Conservation (phyloP, 768 basidiomycete genomes). For the Termitomyces sp. region DNA sequence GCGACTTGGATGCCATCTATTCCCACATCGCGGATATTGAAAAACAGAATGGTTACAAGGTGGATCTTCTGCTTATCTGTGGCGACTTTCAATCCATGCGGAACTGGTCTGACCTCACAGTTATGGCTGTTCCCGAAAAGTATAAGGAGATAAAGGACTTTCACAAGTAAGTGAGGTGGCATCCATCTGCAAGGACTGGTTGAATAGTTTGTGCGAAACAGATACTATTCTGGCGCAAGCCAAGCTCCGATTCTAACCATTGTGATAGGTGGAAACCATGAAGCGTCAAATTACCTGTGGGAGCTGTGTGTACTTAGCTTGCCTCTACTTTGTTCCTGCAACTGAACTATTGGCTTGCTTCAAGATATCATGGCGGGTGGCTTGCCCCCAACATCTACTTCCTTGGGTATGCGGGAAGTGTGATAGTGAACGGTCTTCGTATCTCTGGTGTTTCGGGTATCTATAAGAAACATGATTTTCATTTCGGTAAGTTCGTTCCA, state of each 20-base stretch:
- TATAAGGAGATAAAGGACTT: conserved; percentile 84
- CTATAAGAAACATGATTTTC: conserved; percentile 74
- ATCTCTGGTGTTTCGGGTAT: conserved; percentile 93
- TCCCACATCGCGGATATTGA: conserved; percentile 61
- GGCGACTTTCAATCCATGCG: conserved; percentile 96
- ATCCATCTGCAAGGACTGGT: neutral
- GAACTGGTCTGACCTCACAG: conserved; percentile 77
- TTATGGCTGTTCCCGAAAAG: conserved; percentile 89
- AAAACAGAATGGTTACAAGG: conserved; percentile 49
- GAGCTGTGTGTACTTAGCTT: conserved; percentile 61
- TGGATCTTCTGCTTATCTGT: conserved; percentile 87
- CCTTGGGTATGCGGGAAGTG: conserved; percentile 85
- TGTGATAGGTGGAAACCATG: conserved; percentile 97
- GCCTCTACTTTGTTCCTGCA: neutral
- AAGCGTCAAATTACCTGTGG: conserved; percentile 95
- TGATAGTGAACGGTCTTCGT: conserved; percentile 81
- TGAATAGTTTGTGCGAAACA: conserved; percentile 17
- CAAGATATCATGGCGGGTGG: conserved; percentile 95
- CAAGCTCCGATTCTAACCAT: conserved; percentile 85
- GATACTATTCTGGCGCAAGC: conserved; percentile 84
- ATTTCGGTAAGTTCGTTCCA: conserved; percentile 41
- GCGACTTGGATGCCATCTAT: conserved; percentile 87
- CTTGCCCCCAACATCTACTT: conserved; percentile 96
- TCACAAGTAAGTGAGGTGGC: conserved; percentile 48
- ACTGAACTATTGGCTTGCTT: neutral